Base-by-base conservation (phyloP, 176 grass and related monocot species). In the Zea luxurians region DNA sequence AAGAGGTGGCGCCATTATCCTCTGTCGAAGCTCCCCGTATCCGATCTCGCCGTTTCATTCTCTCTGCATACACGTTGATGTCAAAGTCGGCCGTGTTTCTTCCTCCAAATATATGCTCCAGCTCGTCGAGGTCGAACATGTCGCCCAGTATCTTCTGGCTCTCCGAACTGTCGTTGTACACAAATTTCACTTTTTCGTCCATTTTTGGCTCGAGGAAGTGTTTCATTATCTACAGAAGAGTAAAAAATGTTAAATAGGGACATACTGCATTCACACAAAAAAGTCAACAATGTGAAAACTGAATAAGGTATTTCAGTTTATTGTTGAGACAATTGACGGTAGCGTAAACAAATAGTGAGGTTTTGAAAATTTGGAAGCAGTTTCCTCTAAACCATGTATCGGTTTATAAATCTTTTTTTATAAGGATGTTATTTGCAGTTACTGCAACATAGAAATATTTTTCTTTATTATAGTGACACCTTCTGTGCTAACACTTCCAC, bases 111-210 rank as follows among this genome's bases (percentile, higher is more conserved):
- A 37, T 35, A 55, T 76, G 48, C 43, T 84, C 86, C 20, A 88
- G 54, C 64, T 88, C 80, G 55, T 80, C 71, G 1, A 80, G 34
- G 45, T 88, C 81, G 48, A 88, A 88, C 16, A 84, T 82, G 9
- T 88, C 70, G 4, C 46, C 66, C 76, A 88, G 70, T 40, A 84
- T 70, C 77, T 52, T 88, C 37, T 71, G 70, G 76, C 86, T 88
- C 3, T 84, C 76, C 11, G 53, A 37, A 43, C 76, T 69, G 21
- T 84, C 73, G 4, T 13, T 65, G 54, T 84, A 76, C 12, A 84
- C 81, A 84, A 88, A 88, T 70, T 64, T 84, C 40, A 84, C 80
- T 58, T 83, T 83, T 11, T 88, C 78, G 13, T 69, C 75, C 59
- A 82, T 70, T 21, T 48, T 47, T 15, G 72, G 68, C 52, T 88